Evolutionary conservation across 179 eudicot species (phyloP).

Genomic region (Heliamphora pulchella): DNA sequence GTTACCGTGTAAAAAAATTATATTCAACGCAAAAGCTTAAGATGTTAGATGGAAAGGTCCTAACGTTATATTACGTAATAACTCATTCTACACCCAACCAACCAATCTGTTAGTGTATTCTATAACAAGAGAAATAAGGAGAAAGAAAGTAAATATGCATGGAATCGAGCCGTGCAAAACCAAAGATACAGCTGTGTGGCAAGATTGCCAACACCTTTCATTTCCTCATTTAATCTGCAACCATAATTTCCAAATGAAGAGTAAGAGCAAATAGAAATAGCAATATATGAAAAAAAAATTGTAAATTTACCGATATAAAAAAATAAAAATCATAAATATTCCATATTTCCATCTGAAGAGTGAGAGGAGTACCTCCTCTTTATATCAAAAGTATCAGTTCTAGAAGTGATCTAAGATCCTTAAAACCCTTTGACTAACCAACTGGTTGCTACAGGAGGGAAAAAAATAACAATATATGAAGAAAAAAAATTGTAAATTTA

Average conservation of each 20-base stretch:
- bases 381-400: too few relatives aligned
- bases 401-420: too few relatives aligned
- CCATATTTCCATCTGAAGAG: not conserved
- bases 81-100: too few relatives aligned
- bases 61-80: too few relatives aligned
- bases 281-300: not conserved
- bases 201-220: constrained; percentile 68
- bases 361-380: not conserved
- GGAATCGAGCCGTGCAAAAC: not conserved
- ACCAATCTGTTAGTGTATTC: too few relatives aligned
- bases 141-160: not conserved
- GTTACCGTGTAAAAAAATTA: too few relatives aligned
- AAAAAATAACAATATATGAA: not conserved
- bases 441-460: not conserved
- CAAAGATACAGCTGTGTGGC: constrained; percentile 88
- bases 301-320: not conserved
- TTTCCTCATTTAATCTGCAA: constrained; percentile 82
- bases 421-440: too few relatives aligned
- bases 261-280: not conserved
- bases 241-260: not conserved
- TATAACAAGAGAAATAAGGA: not conserved
- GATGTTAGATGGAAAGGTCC: too few relatives aligned
- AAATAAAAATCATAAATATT: not conserved
- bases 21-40: too few relatives aligned
- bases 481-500: too few relatives aligned